Base-by-base conservation (phyloP, 2,329 filamentous ascomycete species). In the Colletotrichum sp. region DNA sequence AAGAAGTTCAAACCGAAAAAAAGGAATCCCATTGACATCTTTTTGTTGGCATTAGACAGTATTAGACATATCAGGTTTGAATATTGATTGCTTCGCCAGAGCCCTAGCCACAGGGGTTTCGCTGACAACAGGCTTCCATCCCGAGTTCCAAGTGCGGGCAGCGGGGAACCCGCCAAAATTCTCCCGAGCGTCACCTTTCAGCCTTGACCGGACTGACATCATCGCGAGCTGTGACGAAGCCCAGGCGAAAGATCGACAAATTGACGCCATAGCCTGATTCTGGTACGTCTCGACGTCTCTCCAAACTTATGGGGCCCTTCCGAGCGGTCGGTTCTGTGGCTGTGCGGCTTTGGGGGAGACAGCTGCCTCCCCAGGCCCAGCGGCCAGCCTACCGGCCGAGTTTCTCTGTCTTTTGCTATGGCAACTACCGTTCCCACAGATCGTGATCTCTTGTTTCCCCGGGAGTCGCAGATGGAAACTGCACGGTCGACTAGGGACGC, bases 191-290 rank as follows among this genome's bases (percentile, higher is more conserved):
- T 55, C 57, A 36, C 26, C 72, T 24, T 71, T 73, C 73, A 73
- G 70, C 70, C 70, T 64, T 68, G 57, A 73, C 70, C n/a, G 48
- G 64, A 69, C 73, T 75, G 73, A 75, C 73, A 75, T 75, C 73
- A 75, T 75, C 59, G 57, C 39, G 44, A 75, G 57, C 69, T 68
- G 64, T 75, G 73, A 75, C 73, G 70, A 68, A 75, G 34, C 48
- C 70, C 34, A 60, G 70, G 18, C 70, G 13, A 73, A 30, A 75
- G 73, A 75, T 73, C 70, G 73, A 72, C 70, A 65, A 63, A 65
- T 60, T 75, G 73, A 75, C 73, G 73, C 70, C 57, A 75, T 75
- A 65, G 64, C 44, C 64, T 39, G 28, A 68, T 36, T 64, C 36
- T 8, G 55, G 73, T 73, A 75, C 22, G 70, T 65, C 57, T 73